phyloP scores from a whole-genome alignment of 176 grass and related monocot genomes.

The Ampelocalamus luodianensis region DNA sequence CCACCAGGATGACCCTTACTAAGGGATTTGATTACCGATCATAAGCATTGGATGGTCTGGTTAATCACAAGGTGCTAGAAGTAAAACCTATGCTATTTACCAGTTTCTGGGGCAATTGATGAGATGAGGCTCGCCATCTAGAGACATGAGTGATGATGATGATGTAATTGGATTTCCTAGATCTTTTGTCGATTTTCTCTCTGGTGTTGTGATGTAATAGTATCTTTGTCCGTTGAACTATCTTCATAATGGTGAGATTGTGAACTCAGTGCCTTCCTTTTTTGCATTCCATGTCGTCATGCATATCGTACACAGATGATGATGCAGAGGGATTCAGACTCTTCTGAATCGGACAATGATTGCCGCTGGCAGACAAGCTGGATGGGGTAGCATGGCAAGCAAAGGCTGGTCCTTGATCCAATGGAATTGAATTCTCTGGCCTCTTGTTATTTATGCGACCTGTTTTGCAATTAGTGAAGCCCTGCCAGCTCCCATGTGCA shows the following conservation, averaged over 20 bases:
- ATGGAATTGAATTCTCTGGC: conserved; percentile 49
- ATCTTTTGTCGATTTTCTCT: background rate
- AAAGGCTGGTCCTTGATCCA: conserved; percentile 25
- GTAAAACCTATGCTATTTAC: background rate
- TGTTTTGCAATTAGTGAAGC: conserved; percentile 35
- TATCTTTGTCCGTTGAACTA: conserved; percentile 38
- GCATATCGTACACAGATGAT: background rate
- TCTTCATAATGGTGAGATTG: conserved; percentile 31
- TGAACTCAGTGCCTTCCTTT: background rate
- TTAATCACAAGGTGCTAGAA: background rate
- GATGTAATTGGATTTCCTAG: conserved; percentile 31
- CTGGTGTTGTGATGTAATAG: conserved; percentile 26
- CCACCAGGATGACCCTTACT: background rate
- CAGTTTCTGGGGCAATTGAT: conserved; percentile 6
- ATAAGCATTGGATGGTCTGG: background rate
- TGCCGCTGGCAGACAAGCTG: conserved; percentile 5
- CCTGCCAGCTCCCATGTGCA: conserved; percentile 26
- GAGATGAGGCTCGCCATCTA: conserved; percentile 56
- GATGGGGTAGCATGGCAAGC: background rate
- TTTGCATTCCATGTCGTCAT: conserved; percentile 11
- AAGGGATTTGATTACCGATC: background rate
- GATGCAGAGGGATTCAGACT: conserved; percentile 13
- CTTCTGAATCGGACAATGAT: conserved; percentile 44
- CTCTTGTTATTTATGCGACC: conserved; percentile 42
- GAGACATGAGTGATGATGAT: conserved; percentile 21